These are phyloP conservation scores for Fusarium sarcochroum DNA, from an alignment of 2,329 filamentous ascomycete species.

Conservation along the genomic window DNA sequence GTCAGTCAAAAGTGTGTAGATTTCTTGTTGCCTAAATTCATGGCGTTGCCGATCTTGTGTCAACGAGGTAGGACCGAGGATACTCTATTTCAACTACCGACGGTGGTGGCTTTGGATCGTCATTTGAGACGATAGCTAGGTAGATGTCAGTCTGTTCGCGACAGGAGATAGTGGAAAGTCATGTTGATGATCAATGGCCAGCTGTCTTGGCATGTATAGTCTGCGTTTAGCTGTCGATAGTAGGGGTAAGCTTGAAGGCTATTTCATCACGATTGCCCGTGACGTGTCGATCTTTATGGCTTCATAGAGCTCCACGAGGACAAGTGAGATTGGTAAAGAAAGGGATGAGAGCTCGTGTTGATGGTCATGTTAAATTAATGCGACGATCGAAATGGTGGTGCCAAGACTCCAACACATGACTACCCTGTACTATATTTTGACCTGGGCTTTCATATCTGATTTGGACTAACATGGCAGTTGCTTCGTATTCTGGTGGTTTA, in stretches of 20 bases:
- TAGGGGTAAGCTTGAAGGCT: not conserved
- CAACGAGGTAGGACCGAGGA: not conserved
- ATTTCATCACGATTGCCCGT: not conserved
- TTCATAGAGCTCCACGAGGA: not conserved
- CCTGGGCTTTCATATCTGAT: not conserved
- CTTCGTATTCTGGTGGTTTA: not conserved
- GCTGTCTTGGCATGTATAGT: not conserved
- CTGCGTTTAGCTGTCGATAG: not conserved
- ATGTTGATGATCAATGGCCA: not conserved
- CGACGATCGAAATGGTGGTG: not conserved
- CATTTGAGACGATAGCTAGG: not conserved
- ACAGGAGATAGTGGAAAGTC: not conserved
- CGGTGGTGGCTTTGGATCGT: constrained; percentile 11
- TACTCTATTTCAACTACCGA: constrained; percentile 17
- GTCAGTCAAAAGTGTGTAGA: not conserved
- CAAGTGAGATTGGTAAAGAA: not conserved
- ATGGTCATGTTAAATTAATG: not conserved
- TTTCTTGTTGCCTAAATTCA: constrained; percentile 6
- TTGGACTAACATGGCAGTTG: not conserved
- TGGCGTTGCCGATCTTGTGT: constrained; percentile 11
- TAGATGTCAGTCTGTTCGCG: not conserved
- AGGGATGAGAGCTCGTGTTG: not conserved
- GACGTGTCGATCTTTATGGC: not conserved
- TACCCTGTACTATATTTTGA: not conserved
- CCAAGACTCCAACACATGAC: too few relatives aligned